These are phyloP conservation scores for Euclidium syriacum DNA, from an alignment of 345 rosid species.

Conservation along the genomic window DNA sequence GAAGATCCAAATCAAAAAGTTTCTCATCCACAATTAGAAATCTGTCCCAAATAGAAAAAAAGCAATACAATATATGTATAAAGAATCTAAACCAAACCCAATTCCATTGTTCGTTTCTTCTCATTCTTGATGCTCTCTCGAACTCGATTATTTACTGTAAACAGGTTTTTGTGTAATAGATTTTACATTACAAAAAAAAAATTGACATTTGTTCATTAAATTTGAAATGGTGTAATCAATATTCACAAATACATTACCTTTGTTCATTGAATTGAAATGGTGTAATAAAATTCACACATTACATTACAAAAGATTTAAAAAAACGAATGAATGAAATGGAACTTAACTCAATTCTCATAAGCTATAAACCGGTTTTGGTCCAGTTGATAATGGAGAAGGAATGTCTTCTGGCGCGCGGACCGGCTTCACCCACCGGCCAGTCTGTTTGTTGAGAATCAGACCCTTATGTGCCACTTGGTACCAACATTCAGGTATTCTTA, in stretches of 20 bases:
- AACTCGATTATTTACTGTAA: no score
- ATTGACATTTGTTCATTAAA: no score
- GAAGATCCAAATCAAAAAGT: no score
- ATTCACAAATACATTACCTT: not conserved
- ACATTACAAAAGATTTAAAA: not conserved
- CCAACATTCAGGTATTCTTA: conserved; percentile 56
- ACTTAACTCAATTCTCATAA: not conserved
- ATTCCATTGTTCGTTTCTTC: no score
- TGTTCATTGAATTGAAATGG: not conserved
- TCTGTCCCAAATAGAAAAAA: no score
- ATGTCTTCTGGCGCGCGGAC: conserved; percentile 58
- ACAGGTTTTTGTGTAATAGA: no score
- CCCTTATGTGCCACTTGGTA: conserved; percentile 57
- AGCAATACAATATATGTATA: no score
- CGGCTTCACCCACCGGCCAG: conserved; percentile 76
- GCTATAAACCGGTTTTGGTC: conserved; percentile 17
- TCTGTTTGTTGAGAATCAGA: conserved; percentile 40
- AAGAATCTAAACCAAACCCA: no score
- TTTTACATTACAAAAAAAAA: no score
- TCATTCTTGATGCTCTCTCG: no score
- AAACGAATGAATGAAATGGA: not conserved
- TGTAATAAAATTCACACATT: not conserved
- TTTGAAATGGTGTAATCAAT: no score
- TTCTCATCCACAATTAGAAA: no score
- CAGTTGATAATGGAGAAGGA: conserved; percentile 51